Evolutionary conservation across 768 basidiomycete species (phyloP).

Genomic region (Tricholoma hemisulphureum): DNA sequence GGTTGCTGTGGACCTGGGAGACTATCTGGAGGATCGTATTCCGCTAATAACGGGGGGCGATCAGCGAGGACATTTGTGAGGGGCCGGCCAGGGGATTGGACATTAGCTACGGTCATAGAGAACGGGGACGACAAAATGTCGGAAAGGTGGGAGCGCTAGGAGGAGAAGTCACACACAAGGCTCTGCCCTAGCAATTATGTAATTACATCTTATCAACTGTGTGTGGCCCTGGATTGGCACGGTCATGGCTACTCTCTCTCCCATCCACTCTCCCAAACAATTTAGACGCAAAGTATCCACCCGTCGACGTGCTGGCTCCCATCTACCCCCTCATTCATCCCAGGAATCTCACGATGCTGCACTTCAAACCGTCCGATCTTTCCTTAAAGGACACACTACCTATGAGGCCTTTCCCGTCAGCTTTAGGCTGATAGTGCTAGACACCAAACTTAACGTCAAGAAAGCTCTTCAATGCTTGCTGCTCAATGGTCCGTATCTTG

Average conservation of each 20-base stretch:
- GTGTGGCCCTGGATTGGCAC: too few relatives aligned
- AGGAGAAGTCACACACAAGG: neutral
- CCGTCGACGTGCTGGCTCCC: conserved; percentile 55
- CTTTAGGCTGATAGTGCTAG: conserved; percentile 94
- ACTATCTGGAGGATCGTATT: conserved; percentile 26
- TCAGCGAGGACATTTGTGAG: conserved; percentile 6
- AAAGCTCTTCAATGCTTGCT: conserved; percentile 88
- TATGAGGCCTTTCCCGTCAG: conserved; percentile 98
- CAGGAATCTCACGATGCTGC: conserved; percentile 71
- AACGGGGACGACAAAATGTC: neutral
- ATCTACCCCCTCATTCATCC: conserved; percentile 52
- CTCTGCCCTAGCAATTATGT: conserved; percentile 5
- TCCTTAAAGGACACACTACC: conserved; percentile 81
- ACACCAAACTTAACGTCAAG: conserved; percentile 94
- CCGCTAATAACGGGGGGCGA: neutral
- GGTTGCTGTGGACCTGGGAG: conserved; percentile 33
- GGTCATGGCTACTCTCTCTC: conserved; percentile 51
- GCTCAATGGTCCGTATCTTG: conserved; percentile 58
- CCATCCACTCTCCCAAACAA: conserved; percentile 47
- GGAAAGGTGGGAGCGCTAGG: neutral
- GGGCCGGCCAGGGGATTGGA: neutral
- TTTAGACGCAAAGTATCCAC: conserved; percentile 56
- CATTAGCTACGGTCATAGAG: conserved; percentile 10
- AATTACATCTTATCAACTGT: conserved; percentile 8
- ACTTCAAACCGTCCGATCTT: conserved; percentile 67